Percentiles rank a stretch among this genome's conserved stretches.
Conservation (phyloP, 2,329 filamentous ascomycete genomes). For the Teratosphaeria destructans region DNA sequence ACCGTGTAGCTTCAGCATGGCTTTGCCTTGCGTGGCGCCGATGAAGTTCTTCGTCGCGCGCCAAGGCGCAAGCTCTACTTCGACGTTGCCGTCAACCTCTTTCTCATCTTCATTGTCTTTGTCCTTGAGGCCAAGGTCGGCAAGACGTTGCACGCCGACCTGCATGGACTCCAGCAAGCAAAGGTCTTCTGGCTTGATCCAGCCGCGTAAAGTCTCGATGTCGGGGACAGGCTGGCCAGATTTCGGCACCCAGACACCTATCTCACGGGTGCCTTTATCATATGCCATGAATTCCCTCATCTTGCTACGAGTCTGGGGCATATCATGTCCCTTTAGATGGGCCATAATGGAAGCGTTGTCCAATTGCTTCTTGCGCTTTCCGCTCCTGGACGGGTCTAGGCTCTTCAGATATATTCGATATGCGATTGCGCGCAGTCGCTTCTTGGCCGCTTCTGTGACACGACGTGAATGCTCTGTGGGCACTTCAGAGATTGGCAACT, state of each 20-base stretch:
- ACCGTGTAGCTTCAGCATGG: constrained; percentile 90
- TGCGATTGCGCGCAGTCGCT: constrained; percentile 89
- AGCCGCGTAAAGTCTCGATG: constrained; percentile 66
- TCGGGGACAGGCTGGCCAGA: constrained; percentile 67
- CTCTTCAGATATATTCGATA: constrained; percentile 79
- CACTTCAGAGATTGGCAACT: constrained; percentile 83
- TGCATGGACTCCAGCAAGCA: constrained; percentile 95
- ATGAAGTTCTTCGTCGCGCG: constrained; percentile 94
- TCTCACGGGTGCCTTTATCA: constrained; percentile 70
- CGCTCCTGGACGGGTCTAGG: constrained; percentile 57
- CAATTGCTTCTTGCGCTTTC: constrained; percentile 59
- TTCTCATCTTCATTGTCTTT: constrained; percentile 50
- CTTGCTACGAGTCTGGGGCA: constrained; percentile 92
- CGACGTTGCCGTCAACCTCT: constrained; percentile 59
- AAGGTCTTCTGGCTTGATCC: constrained; percentile 93
- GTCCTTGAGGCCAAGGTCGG: constrained; percentile 62
- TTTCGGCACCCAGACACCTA: constrained; percentile 64
- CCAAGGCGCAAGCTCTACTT: constrained; percentile 89
- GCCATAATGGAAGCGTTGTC: constrained; percentile 52
- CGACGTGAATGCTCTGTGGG: constrained; percentile 89
- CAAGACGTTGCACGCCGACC: constrained; percentile 79
- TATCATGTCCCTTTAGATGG: constrained; percentile 85
- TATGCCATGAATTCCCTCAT: constrained; percentile 94
- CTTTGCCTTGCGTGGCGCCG: constrained; percentile 85
- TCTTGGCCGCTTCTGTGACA: constrained; percentile 94